phyloP scores from a whole-genome alignment of 371 early-diverging fungal species.

The Racocetra persica region DNA sequence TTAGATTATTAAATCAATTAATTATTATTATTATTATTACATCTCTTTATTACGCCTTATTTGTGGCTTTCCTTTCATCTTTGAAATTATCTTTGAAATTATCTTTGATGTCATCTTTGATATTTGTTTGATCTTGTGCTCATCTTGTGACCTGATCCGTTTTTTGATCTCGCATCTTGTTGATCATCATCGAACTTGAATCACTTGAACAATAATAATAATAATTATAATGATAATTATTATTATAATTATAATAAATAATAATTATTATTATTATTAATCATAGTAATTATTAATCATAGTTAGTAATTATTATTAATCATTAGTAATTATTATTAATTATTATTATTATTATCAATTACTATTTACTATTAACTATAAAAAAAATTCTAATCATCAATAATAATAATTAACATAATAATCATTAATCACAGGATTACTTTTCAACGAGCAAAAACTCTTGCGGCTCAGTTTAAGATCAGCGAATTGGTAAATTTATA shows the following conservation, averaged over 20 bases:
- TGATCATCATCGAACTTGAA: too few relatives aligned
- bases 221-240: too few relatives aligned
- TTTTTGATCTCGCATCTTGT: not conserved
- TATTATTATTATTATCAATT: too few relatives aligned
- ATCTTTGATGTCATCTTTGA: not conserved
- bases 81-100: not conserved
- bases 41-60: not conserved
- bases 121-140: constrained; percentile 4
- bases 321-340: too few relatives aligned
- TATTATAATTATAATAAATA: too few relatives aligned
- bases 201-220: too few relatives aligned
- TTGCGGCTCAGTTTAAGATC: constrained; percentile 61
- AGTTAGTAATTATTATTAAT: too few relatives aligned
- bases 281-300: too few relatives aligned
- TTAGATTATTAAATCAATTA: not conserved
- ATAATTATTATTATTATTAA: too few relatives aligned
- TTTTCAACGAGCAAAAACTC: constrained; percentile 43
- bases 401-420: not conserved
- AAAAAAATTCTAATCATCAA: not conserved
- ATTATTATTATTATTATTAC: not conserved
- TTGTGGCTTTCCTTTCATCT: not conserved
- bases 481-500: constrained; percentile 51
- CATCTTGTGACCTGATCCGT: constrained; percentile 4
- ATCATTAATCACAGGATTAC: constrained; percentile 40
- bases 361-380: too few relatives aligned